phyloP scores from a whole-genome alignment of 2,329 filamentous ascomycete species.

The Stachybotrys echinatus region DNA sequence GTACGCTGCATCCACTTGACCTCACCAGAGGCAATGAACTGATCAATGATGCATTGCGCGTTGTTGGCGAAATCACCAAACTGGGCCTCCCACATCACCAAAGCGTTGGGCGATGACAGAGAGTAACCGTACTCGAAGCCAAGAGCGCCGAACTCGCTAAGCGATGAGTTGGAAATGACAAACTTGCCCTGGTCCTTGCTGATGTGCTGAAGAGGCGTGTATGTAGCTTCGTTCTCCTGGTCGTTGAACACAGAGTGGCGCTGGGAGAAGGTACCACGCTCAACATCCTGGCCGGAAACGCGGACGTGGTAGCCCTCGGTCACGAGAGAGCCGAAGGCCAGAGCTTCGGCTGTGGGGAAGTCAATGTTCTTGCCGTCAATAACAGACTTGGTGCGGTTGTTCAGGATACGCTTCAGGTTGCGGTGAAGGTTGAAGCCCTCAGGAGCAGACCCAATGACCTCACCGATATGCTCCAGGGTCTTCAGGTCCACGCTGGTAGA shows the following conservation, averaged over 20 bases:
- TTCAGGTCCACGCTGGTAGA: slow-evolving; percentile 73
- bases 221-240: slow-evolving; percentile 88
- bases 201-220: slow-evolving; percentile 86
- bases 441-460: slow-evolving; percentile 71
- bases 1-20: slow-evolving; percentile 98
- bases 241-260: slow-evolving; percentile 96
- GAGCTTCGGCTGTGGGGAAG: slow-evolving; percentile 93
- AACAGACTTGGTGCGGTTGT: slow-evolving; percentile 85
- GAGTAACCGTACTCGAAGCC: slow-evolving; percentile 99
- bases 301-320: slow-evolving; percentile 94
- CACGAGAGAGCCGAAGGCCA: slow-evolving; percentile 89
- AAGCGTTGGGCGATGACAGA: slow-evolving; percentile 88
- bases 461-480: slow-evolving; percentile 74
- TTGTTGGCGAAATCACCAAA: slow-evolving; percentile 99
- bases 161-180: slow-evolving; percentile 93
- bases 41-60: slow-evolving; percentile 97
- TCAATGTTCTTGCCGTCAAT: slow-evolving; percentile 91
- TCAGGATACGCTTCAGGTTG: slow-evolving; percentile 94
- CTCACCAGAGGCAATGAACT: slow-evolving; percentile 97
- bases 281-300: slow-evolving; percentile 96
- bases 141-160: slow-evolving; percentile 65
- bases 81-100: slow-evolving; percentile 99
- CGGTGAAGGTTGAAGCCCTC: slow-evolving; percentile 86
- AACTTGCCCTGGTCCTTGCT: slow-evolving; percentile 91
- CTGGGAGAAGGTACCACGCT: slow-evolving; percentile 99